A percentile compares a stretch with the other conserved stretches of the same genome.
Conservation (phyloP, 495 filamentous ascomycete species). For the Neurospora pannonica region DNA sequence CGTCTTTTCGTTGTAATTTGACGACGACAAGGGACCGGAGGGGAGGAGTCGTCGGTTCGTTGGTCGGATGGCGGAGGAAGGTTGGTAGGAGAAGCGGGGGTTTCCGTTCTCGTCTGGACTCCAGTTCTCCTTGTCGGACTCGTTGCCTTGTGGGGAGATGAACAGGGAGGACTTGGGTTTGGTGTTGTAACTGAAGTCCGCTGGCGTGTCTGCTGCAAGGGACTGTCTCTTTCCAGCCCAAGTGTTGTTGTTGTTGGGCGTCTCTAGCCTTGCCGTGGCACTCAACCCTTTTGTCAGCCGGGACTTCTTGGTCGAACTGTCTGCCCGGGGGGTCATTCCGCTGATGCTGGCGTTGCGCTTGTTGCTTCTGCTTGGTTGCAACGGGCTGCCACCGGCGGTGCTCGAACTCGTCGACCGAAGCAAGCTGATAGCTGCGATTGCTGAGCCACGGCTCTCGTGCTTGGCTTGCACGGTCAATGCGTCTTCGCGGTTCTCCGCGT, state of each 20-base stretch:
- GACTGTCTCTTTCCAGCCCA: conserved; percentile 4
- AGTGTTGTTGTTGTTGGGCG: conserved; percentile 19
- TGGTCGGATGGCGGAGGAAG: neutral
- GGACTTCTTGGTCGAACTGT: conserved; percentile 46
- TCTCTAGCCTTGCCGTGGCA: conserved; percentile 60
- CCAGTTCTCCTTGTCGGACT: conserved; percentile 96
- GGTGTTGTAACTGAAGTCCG: conserved; percentile 28
- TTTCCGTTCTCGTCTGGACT: conserved; percentile 43
- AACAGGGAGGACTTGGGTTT: conserved; percentile 30
- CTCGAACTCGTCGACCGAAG: conserved; percentile 56
- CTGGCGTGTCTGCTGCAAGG: conserved; percentile 9
- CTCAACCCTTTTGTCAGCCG: conserved; percentile 56
- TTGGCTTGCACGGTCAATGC: conserved; percentile 63
- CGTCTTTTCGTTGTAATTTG: neutral
- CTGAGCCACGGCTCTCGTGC: conserved; percentile 61
- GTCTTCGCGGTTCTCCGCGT: conserved; percentile 56
- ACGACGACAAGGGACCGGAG: neutral
- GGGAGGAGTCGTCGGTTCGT: conserved; percentile 14
- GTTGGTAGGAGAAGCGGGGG: conserved; percentile 19
- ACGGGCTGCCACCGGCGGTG: conserved; percentile 26
- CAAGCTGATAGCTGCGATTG: conserved; percentile 59
- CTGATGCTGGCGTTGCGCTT: conserved; percentile 50
- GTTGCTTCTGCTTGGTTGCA: conserved; percentile 38
- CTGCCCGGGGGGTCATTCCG: conserved; percentile 35
- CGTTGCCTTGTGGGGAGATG: conserved; percentile 34